These are phyloP conservation scores for Pontederia paniculata DNA, from an alignment of 176 grass and related monocot species.

Conservation along the genomic window DNA sequence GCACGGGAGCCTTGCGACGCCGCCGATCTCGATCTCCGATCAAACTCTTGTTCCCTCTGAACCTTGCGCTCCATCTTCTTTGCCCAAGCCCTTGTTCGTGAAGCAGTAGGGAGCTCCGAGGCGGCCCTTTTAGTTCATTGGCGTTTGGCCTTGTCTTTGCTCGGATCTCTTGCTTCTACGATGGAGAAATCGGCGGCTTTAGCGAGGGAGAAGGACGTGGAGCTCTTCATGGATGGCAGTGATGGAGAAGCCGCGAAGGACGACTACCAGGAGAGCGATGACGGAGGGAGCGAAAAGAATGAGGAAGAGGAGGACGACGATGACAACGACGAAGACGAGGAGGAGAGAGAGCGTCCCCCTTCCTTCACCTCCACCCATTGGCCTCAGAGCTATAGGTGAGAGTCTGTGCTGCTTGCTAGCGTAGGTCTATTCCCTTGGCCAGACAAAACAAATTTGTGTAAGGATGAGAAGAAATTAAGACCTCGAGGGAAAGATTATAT, in stretches of 20 bases:
- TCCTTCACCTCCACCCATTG: slow-evolving; percentile 53
- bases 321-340: slow-evolving; percentile 5
- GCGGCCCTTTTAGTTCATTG: neutral
- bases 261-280: slow-evolving; percentile 4
- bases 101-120: neutral
- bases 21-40: too few relatives aligned
- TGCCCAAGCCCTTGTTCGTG: too few relatives aligned
- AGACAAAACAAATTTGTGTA: too few relatives aligned
- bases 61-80: too few relatives aligned
- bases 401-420: neutral
- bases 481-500: too few relatives aligned
- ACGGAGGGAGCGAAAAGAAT: slow-evolving; percentile 9
- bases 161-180: neutral
- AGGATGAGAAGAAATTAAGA: too few relatives aligned
- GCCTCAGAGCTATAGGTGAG: slow-evolving; percentile 70
- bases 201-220: slow-evolving; percentile 23
- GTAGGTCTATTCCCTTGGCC: neutral
- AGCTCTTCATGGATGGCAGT: slow-evolving; percentile 46
- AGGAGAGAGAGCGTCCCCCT: slow-evolving; percentile 21
- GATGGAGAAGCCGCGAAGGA: neutral
- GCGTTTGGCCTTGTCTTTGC: neutral
- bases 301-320: slow-evolving; percentile 16
- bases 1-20: too few relatives aligned
- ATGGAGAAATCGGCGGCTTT: neutral
- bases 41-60: too few relatives aligned